phyloP scores from a whole-genome alignment of 495 filamentous ascomycete species.

The Immersiella caudata region DNA sequence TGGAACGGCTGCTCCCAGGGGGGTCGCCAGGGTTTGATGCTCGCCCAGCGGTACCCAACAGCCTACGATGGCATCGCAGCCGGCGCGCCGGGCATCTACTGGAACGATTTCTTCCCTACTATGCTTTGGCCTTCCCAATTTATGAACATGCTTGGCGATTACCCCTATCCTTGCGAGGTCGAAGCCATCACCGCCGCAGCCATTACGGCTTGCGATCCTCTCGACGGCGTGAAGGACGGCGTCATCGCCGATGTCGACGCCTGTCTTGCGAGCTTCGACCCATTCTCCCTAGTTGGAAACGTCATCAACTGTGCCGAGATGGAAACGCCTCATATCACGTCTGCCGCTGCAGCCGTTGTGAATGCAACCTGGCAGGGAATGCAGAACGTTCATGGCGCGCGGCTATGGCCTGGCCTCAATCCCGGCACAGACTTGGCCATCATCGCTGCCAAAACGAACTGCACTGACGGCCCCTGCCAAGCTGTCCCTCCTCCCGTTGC shows the following conservation, averaged over 20 bases:
- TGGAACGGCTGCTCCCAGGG: conserved; percentile 52
- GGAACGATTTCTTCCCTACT: conserved; percentile 25
- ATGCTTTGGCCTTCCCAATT: conserved; percentile 34
- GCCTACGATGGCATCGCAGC: conserved; percentile 49
- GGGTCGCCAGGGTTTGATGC: conserved; percentile 46
- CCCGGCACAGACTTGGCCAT: background rate
- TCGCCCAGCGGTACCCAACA: conserved; percentile 48
- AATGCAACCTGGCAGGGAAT: conserved; percentile 36
- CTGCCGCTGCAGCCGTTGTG: conserved; percentile 28
- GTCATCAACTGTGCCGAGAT: conserved; percentile 19
- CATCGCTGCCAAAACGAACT: conserved; percentile 28
- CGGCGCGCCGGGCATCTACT: conserved; percentile 40
- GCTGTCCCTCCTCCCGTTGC: conserved; percentile 18
- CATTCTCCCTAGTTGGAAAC: conserved; percentile 29
- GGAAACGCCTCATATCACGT: conserved; percentile 9
- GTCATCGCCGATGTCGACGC: conserved; percentile 32
- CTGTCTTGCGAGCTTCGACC: conserved; percentile 32
- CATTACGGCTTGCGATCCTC: conserved; percentile 40
- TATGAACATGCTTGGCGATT: conserved; percentile 33
- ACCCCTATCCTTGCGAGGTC: conserved; percentile 39
- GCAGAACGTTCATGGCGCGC: conserved; percentile 28
- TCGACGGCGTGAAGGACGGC: conserved; percentile 44
- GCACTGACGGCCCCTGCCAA: conserved; percentile 8
- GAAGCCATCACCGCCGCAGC: conserved; percentile 36
- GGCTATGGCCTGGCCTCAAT: conserved; percentile 16